Evolutionary conservation across 2,329 filamentous ascomycete genomes (phyloP).

Genomic region (Alternaria consortialis): DNA sequence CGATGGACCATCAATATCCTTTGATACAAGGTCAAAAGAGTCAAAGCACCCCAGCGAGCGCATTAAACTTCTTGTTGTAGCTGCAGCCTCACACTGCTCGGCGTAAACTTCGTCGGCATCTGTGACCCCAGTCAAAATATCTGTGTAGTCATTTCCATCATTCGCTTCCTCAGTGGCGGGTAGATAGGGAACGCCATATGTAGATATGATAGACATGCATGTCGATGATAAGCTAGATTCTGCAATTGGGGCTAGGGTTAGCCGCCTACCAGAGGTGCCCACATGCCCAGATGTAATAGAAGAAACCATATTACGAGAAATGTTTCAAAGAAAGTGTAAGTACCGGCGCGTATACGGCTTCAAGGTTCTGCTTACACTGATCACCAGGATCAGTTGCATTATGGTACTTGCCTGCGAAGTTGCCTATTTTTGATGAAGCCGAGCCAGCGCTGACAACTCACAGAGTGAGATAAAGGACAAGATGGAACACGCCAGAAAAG

Average conservation of each 20-base stretch:
- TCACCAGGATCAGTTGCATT: not conserved
- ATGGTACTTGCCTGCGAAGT: not conserved
- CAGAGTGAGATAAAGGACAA: not conserved
- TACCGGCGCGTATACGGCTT: not conserved
- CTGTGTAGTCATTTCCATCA: not conserved
- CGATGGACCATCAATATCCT: too few relatives aligned
- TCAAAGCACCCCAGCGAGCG: not conserved
- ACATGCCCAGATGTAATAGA: not conserved
- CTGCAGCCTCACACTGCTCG: not conserved
- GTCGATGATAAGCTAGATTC: not conserved
- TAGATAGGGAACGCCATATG: not conserved
- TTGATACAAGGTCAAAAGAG: not conserved
- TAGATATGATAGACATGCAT: not conserved
- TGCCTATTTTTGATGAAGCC: not conserved
- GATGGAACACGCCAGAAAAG: not conserved
- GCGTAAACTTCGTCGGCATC: not conserved
- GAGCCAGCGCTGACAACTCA: not conserved
- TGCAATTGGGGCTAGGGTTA: not conserved
- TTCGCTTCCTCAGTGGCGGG: not conserved
- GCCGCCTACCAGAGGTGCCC: not conserved
- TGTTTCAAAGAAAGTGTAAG: not conserved
- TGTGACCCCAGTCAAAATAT: not conserved
- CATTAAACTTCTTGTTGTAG: not conserved
- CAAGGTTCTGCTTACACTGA: not conserved
- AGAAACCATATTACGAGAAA: not conserved